phyloP scores from a whole-genome alignment of 495 filamentous ascomycete genomes.

The Aspergillus steynii region DNA sequence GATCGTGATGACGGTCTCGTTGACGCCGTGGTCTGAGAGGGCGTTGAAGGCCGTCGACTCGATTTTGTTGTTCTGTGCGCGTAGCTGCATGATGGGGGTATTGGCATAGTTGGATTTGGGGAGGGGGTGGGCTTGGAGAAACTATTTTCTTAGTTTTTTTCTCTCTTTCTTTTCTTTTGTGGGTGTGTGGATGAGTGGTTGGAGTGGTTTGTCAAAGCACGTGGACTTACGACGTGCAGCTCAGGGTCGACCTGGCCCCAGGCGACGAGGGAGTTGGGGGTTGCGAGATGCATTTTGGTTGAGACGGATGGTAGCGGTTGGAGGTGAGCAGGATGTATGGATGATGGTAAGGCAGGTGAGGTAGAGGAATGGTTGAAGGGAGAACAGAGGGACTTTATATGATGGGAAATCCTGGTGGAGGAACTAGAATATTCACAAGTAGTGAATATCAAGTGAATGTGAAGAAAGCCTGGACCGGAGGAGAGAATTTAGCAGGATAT shows the following conservation, averaged over 20 bases:
- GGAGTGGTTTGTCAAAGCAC: background rate
- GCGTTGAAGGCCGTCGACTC: background rate
- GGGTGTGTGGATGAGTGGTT: no score
- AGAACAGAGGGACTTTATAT: no score
- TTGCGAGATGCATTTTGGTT: background rate
- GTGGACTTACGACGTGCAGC: background rate
- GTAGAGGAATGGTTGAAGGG: no score
- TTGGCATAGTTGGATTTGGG: background rate
- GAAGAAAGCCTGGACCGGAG: no score
- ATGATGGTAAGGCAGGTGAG: no score
- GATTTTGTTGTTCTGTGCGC: background rate
- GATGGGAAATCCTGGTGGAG: no score
- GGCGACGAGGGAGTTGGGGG: background rate
- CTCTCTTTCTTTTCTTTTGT: no score
- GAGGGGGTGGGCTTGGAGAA: background rate
- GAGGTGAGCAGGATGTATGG: no score
- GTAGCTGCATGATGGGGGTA: background rate
- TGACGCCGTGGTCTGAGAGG: background rate
- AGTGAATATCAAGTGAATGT: no score
- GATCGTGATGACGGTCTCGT: background rate
- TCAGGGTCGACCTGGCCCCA: background rate
- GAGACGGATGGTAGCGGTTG: no score
- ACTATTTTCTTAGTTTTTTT: background rate
- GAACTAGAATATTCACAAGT: no score
- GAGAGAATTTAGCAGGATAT: no score